Base-by-base conservation (phyloP, 2,329 filamentous ascomycete genomes). In the Metarhizium sp. region DNA sequence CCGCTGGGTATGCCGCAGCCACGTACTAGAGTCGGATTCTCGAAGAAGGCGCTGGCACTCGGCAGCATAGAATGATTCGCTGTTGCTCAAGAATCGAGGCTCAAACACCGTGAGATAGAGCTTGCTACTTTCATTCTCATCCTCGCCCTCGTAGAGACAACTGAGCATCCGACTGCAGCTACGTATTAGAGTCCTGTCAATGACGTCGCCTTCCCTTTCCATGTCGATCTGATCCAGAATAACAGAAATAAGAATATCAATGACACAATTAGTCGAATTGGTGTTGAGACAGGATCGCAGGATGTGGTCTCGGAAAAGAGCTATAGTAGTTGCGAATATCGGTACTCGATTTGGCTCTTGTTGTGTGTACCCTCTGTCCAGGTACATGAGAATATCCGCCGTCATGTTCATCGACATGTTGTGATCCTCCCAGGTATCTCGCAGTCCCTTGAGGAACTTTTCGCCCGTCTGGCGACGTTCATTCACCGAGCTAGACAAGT, bases 321-420 rank as follows among this genome's bases (percentile, higher is more conserved):
- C 86, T 77, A 99, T 95, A 2, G 90, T 86, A 10, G 87, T 83
- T 14, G 86, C 82, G 67, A 92, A 96, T 54, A 96, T 94, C 0
- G 88, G 87, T 0, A 90, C 86, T 6, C 83, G 79, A 57, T 85
- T 81, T 6, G 72, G 64, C 59, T 95, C 90, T 51, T 68, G 64
- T 40, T 84, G 77, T 51, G 84, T 87, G 64, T 88, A 91, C 32
- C 92, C 86, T 51, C 91, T 87, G 67, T 99, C 92, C 78, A 99
- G 90, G 67, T 96, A 96, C 91, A 97, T 96, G 52, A 97, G 78
- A 36, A 97, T 90, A 69, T 97, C 94, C 4, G 92, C 91, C 52
- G 90, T 86, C 92, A 97, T 97, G 66, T 90, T 91, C 89, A 96
- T 96, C 48, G 88, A 92, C 55, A 88, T 82, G 67, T 92, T 89